These are phyloP conservation scores for Colletotrichum higginsianum DNA, from an alignment of 2,329 filamentous ascomycete genomes.

Conservation along the genomic window DNA sequence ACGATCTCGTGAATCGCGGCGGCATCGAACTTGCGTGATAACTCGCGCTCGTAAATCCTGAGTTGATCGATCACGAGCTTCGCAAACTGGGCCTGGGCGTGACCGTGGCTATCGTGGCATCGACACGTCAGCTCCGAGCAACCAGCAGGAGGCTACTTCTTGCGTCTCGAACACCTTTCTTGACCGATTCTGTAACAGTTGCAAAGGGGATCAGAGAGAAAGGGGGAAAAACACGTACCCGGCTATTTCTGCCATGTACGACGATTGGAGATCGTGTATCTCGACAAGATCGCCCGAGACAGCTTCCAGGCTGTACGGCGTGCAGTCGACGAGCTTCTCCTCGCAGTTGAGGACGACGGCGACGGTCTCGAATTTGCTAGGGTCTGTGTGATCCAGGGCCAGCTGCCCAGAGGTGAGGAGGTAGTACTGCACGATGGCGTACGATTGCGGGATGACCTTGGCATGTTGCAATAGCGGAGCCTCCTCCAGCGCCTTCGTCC, in stretches of 20 bases:
- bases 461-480: slow-evolving; percentile 11
- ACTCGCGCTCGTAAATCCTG: background rate
- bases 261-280: background rate
- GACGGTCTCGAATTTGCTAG: background rate
- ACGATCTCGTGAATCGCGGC: slow-evolving; percentile 1
- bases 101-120: background rate
- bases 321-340: background rate
- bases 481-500: background rate
- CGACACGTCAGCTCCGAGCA: background rate
- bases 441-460: slow-evolving; percentile 8
- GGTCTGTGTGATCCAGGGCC: background rate
- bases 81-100: slow-evolving; percentile 7
- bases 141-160: background rate
- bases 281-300: background rate
- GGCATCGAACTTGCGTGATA: slow-evolving; percentile 10
- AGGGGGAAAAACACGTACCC: background rate
- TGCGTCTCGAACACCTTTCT: background rate
- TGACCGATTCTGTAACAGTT: background rate
- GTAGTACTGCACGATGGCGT: slow-evolving; percentile 12
- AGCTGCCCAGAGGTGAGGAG: slow-evolving; percentile 2
- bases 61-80: slow-evolving; percentile 17
- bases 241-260: background rate
- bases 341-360: background rate
- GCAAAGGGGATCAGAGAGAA: no score
- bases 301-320: background rate